Conservation (phyloP, 2,329 filamentous ascomycete genomes). For the Diplocarpon rosae region DNA sequence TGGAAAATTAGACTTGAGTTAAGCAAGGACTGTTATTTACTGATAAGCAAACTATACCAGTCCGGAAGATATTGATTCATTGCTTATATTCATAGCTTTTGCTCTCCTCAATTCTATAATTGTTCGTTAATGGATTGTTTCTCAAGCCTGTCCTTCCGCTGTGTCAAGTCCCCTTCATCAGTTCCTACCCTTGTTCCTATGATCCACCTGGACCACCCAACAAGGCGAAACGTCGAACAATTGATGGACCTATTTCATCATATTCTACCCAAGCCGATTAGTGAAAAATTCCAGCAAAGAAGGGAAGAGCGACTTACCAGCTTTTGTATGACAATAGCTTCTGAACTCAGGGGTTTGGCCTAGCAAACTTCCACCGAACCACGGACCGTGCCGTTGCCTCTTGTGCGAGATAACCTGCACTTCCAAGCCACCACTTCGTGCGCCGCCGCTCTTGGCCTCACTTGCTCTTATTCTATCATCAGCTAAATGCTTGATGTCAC, state of each 20-base stretch:
- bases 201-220: slow-evolving; percentile 83
- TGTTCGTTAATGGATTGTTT: no score
- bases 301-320: slow-evolving; percentile 25
- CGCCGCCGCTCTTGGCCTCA: slow-evolving; percentile 77
- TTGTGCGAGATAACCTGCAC: slow-evolving; percentile 97
- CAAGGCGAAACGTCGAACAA: slow-evolving; percentile 87
- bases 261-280: slow-evolving; percentile 11
- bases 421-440: slow-evolving; percentile 85
- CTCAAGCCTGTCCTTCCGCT: no score
- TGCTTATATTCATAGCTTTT: no score
- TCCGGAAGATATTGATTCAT: no score
- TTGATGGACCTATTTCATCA: slow-evolving; percentile 54
- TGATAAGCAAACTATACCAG: no score
- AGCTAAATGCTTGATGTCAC: slow-evolving; percentile 92
- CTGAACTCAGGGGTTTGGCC: slow-evolving; percentile 97
- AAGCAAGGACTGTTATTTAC: no score
- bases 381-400: slow-evolving; percentile 91
- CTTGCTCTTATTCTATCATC: slow-evolving; percentile 88
- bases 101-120: no score
- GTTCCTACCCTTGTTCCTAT: slow-evolving; percentile 27
- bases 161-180: not conserved
- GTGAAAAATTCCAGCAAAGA: slow-evolving; percentile 2
- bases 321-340: slow-evolving; percentile 96
- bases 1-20: no score
- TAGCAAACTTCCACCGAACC: slow-evolving; percentile 94